Evolutionary conservation across 2,329 filamentous ascomycete species (phyloP).

Genomic region (Knufia petricola): DNA sequence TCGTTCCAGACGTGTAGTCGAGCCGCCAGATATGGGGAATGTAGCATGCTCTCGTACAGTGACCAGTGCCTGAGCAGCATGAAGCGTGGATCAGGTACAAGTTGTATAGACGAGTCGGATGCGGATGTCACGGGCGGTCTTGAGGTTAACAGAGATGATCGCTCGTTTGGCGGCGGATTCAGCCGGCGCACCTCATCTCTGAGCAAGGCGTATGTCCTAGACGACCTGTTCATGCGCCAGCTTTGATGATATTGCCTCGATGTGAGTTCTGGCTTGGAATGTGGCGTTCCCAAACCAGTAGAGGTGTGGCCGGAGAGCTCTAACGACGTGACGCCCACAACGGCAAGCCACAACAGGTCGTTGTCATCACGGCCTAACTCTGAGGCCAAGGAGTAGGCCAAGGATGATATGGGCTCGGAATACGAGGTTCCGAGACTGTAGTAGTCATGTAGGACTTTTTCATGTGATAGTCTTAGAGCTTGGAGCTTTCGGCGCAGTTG

Average conservation of each 20-base stretch:
- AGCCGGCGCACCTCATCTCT: slow-evolving; percentile 88
- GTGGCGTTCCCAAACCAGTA: slow-evolving; percentile 56
- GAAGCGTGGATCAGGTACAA: slow-evolving; percentile 90
- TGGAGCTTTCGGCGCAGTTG: slow-evolving; percentile 64
- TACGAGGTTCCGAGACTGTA: slow-evolving; percentile 83
- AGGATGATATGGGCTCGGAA: slow-evolving; percentile 86
- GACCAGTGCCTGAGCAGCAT: slow-evolving; percentile 93
- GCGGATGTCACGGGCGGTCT: slow-evolving; percentile 58
- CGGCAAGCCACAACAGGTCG: slow-evolving; percentile 86
- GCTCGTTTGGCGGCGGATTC: slow-evolving; percentile 61
- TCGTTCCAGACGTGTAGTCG: slow-evolving; percentile 93
- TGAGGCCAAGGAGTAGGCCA: slow-evolving; percentile 88
- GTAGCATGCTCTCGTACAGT: slow-evolving; percentile 95
- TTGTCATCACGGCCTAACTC: slow-evolving; percentile 95
- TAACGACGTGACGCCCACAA: slow-evolving; percentile 89
- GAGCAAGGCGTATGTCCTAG: slow-evolving; percentile 72
- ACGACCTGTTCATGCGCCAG: slow-evolving; percentile 47
- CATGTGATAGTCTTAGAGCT: slow-evolving; percentile 66
- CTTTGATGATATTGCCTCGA: slow-evolving; percentile 13
- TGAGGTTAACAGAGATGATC: slow-evolving; percentile 7
- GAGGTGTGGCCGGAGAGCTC: slow-evolving; percentile 83
- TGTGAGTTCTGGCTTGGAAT: slow-evolving; percentile 43
- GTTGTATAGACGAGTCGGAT: slow-evolving; percentile 80
- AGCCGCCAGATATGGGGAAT: slow-evolving; percentile 88
- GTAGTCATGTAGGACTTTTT: slow-evolving; percentile 66